A percentile compares a stretch with the other conserved stretches of the same genome.
These are phyloP conservation scores for Xerocomellus chrysenteron DNA, from an alignment of 768 basidiomycete species.

Conservation along the genomic window DNA sequence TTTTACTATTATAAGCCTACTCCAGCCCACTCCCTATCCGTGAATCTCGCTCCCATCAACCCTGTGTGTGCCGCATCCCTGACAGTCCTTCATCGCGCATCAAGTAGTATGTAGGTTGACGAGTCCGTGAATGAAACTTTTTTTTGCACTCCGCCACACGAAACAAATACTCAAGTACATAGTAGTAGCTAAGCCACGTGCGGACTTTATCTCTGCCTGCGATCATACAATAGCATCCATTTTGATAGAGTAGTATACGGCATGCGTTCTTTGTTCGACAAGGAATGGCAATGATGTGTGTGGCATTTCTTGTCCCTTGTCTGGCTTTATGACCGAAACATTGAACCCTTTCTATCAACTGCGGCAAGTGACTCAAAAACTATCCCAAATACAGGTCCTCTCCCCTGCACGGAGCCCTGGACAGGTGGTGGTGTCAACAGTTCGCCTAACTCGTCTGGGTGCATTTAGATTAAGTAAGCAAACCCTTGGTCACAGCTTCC, in stretches of 20 bases:
- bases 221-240: constrained; percentile 8
- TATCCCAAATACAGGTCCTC: constrained; percentile 13
- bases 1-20: constrained; percentile 15
- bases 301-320: constrained; percentile 9
- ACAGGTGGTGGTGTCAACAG: constrained; percentile 11
- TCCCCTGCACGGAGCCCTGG: constrained; percentile 25
- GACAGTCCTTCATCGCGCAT: constrained; percentile 5
- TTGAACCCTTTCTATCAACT: not conserved
- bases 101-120: not conserved
- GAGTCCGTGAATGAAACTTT: constrained; percentile 11
- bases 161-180: constrained; percentile 1
- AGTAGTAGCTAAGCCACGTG: not conserved
- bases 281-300: not conserved
- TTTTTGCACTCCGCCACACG: constrained; percentile 17
- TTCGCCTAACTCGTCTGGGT: constrained; percentile 18
- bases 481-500: constrained; percentile 22
- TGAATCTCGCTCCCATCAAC: constrained; percentile 25
- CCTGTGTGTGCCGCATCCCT: constrained; percentile 12
- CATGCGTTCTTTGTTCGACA: constrained; percentile 11
- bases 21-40: constrained; percentile 5
- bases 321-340: constrained; percentile 12
- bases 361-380: constrained; percentile 3
- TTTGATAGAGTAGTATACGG: constrained; percentile 7
- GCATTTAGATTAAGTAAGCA: constrained; percentile 23
- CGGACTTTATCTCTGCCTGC: constrained; percentile 15